Conservation (phyloP, 176 grass and related monocot genomes). For the Rhynchospora tenuis region DNA sequence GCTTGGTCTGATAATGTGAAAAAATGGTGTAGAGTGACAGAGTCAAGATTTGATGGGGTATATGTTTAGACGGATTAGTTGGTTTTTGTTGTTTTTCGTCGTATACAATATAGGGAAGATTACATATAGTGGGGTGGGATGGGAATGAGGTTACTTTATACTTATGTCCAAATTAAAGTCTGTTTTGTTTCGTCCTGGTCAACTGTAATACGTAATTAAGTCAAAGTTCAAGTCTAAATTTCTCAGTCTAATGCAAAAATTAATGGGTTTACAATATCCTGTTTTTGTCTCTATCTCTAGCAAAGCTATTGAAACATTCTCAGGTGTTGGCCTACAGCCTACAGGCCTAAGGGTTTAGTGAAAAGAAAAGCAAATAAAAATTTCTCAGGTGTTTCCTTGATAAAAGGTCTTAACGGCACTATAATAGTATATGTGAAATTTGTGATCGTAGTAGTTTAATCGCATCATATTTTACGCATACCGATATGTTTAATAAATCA, state of each 20-base stretch:
- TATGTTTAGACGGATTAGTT: neutral
- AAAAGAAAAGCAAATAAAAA: neutral
- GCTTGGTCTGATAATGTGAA: neutral
- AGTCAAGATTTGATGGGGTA: neutral
- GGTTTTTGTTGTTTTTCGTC: neutral
- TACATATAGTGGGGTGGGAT: neutral
- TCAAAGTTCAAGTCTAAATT: neutral
- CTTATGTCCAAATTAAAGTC: neutral
- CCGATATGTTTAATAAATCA: too few relatives aligned
- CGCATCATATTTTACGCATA: too few relatives aligned
- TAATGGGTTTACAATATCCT: neutral
- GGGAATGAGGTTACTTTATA: neutral
- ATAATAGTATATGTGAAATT: too few relatives aligned
- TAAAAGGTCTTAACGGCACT: too few relatives aligned
- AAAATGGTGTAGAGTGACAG: neutral
- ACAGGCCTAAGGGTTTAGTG: neutral
- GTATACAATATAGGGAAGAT: neutral
- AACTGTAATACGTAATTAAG: too few relatives aligned
- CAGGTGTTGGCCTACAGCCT: neutral
- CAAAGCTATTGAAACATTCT: neutral
- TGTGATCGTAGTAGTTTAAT: too few relatives aligned
- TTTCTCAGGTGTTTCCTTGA: too few relatives aligned
- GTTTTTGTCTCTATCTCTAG: too few relatives aligned
- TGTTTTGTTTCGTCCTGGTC: neutral
- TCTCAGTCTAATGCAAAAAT: neutral